Base-by-base conservation (phyloP, 2,329 filamentous ascomycete species). In the Botryosphaeria dothidea region DNA sequence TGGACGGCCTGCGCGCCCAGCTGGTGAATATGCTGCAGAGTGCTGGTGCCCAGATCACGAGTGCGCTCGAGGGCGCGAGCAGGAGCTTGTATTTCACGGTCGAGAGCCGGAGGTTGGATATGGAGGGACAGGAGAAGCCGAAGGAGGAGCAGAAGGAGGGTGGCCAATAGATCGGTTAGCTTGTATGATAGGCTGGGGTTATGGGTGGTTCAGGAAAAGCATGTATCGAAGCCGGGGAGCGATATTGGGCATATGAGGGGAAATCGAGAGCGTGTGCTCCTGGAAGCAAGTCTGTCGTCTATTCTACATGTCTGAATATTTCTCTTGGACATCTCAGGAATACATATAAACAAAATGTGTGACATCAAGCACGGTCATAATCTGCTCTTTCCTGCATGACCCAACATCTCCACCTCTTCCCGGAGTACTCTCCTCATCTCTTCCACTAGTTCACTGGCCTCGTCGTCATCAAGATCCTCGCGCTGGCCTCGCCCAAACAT, bases 11-110 rank as follows among this genome's bases (percentile, higher is more conserved):
- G 73, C 86, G 92, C 69, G 89, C 88, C 56, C 91, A 96, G 81
- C 84, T 99, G 67, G 89, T 98, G 62, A 82, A 82, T 68, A 86
- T 96, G 80, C 83, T 99, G 76, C 91, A 95, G 79, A 88, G 88
- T 67, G 87, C 92, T 67, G 93, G 93, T 45, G 86, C 92, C 64
- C 88, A 89, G 66, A 79, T 99, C 64, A 91, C 93, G 25, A 88
- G 81, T 68, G 86, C 89, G n/a, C 81, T 99, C 71, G 92, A 97
- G 77, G 88, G 91, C 63, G 88, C 91, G 56, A 85, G 89, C 66
- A 92, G 90, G 83, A 93, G 86, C 74, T 75, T 99, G 71, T 98
- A 94, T 84, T 84, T 97, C 67, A 92, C 94, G 13, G 82, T 99
- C 72, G 94, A 98, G 83, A 88, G 91, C 56, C 84, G 94, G 76